Evolutionary conservation across 139 green algal genomes (phyloP), one percentile per base, ranked within the genome.

Genomic region (Coccomyxa sp.): DNA sequence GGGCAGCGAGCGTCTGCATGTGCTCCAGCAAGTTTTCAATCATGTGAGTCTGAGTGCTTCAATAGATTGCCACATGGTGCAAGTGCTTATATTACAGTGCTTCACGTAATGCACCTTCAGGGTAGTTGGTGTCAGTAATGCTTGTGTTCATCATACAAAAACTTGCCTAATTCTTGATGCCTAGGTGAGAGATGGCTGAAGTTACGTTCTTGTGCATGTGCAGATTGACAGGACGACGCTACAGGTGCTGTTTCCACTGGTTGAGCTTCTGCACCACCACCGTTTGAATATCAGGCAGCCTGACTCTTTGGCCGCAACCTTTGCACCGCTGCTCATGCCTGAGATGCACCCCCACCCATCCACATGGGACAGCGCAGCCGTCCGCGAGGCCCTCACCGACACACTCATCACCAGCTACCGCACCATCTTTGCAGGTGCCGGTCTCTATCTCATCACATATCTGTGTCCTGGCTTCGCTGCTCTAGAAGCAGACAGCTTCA

Each of bases 241-340:
- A 27, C 71, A 78, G n/a, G 71, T 78, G 71, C 71, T 78, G 21
- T 78, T 38, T 11, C 71, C 71, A 38, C 71, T 78, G 71, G 14
- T 78, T 1, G 71, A 78, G 25, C 30, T 78, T 78, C 71, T 78
- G 71, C 71, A 78, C 71, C 71, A 78, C n/a, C 71, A 78, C 71
- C n/a, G 27, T 1, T 51, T 78, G 3, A 78, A 78, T 38, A 25
- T 25, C 18, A 25, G 18, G 21, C 18, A 71, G 18, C 63, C 63
- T 1, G 18, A 71, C 21, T 21, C 18, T 3, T 25, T 71, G 63
- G 18, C 63, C 63, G 21, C 18, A 3, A 71, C 21, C 21, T 71
- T 71, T 71, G 63, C 63, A 25, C 63, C 63, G 9, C 63, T 71
- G 63, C 63, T 71, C 18, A 71, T 71, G 63, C 63, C 18, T 21